Evolutionary conservation across 2,329 filamentous ascomycete genomes (phyloP), one percentile per base, ranked within the genome.

Genomic region (Colletotrichum sojae): DNA sequence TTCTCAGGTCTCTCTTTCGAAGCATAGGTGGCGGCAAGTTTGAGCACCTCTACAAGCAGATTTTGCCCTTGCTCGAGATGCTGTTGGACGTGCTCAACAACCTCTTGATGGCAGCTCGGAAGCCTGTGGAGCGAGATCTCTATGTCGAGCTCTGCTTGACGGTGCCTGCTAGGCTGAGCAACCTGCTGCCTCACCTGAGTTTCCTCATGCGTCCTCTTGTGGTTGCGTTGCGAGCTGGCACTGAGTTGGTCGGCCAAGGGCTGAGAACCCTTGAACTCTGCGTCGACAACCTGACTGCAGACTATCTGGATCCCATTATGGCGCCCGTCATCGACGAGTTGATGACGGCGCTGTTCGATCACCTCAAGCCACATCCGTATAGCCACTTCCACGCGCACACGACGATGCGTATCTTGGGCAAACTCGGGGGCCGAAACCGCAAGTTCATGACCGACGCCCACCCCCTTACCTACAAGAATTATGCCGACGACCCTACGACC

Each of bases 281-380:
- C 76, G 96, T 99, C 18, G 96, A 99, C 72, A 99, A 99, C 74
- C 87, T 99, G 0, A 99, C 97, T 0, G 95, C 96, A 0, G 96
- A 99, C 76, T 99, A 99, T 76, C 84, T 99, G 15, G 96, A 99
- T 75, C 97, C 96, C 0, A 98, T 99, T 75, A 99, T 99, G 95
- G 94, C 95, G 2, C 97, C 96, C 0, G 97, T 98, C 27, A 98
- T 99, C 79, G 95, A 99, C 75, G 96, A 99, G 77, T 85, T 99
- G 52, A 99, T 99, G 96, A 96, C 94, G 54, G 95, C 95, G 1
- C 86, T 99, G 1, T 99, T 97, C 86, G 95, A 98, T 72, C 97
- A 99, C 78, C 86, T 99, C 49, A 93, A 92, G 75, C 97, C 96
- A 8, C 92, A 95, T 71, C 96, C 96, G 0, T 97, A 99, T 79